Conservation (phyloP, 2,329 filamentous ascomycete genomes). For the Fusarium sacchari region DNA sequence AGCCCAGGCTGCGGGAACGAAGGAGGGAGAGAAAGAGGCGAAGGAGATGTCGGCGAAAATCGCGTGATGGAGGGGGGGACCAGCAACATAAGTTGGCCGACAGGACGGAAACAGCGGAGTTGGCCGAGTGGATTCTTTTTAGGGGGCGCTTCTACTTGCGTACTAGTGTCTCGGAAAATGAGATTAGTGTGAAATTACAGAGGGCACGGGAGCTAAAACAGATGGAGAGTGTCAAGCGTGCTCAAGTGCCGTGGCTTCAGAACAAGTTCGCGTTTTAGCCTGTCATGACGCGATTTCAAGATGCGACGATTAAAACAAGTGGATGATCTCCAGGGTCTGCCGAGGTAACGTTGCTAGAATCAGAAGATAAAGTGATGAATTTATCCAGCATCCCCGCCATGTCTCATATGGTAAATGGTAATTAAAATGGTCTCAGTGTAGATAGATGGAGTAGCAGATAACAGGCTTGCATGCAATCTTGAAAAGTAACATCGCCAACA, state of each 20-base stretch:
- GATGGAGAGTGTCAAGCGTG: not conserved
- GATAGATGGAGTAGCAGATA: not conserved
- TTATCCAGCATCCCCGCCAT: not conserved
- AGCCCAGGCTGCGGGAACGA: not conserved
- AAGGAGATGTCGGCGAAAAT: conserved; percentile 31
- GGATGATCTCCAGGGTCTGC: conserved; percentile 11
- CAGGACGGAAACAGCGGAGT: not conserved
- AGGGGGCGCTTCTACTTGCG: not conserved
- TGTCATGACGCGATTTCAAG: not conserved
- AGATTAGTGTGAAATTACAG: conserved; percentile 1
- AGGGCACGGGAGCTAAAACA: not conserved
- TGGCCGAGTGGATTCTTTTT: conserved; percentile 2
- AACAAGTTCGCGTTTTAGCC: not conserved
- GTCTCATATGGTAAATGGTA: not conserved
- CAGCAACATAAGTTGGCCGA: conserved; percentile 37
- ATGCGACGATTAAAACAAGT: not conserved
- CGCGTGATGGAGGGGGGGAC: conserved; percentile 1
- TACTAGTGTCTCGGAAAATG: conserved; percentile 2
- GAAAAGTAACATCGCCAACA: not conserved
- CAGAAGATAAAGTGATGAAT: not conserved
- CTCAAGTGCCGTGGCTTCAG: not conserved
- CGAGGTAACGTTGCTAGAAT: not conserved
- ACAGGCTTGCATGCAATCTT: not conserved
- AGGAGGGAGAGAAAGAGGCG: not conserved
- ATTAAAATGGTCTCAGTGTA: not conserved